phyloP scores from a whole-genome alignment of 768 basidiomycete species.

The Boletus bicolor region DNA sequence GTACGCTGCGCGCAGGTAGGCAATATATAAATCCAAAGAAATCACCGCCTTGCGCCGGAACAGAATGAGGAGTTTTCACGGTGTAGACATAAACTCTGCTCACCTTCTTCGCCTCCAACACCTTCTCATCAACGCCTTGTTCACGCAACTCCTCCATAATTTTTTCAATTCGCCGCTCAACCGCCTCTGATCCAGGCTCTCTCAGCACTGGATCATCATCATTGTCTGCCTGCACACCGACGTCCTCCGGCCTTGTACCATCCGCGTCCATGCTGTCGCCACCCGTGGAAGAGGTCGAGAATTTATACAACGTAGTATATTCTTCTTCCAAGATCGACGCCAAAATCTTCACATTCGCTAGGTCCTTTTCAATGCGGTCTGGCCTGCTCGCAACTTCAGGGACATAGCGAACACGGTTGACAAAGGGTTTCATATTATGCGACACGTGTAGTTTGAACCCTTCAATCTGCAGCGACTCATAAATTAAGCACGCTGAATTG shows the following conservation, averaged over 20 bases:
- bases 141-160: conserved; percentile 67
- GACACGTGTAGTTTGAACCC: conserved; percentile 92
- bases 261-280: conserved; percentile 27
- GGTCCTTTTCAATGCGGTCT: conserved; percentile 77
- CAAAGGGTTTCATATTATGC: conserved; percentile 74
- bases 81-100: conserved; percentile 20
- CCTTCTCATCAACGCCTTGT: conserved; percentile 65
- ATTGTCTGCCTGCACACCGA: conserved; percentile 35
- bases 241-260: conserved; percentile 29
- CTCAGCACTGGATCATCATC: conserved; percentile 50
- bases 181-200: conserved; percentile 70
- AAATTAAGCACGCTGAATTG: conserved; percentile 1
- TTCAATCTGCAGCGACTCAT: conserved; percentile 62
- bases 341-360: conserved; percentile 70
- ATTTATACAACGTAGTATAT: conserved; percentile 48
- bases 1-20: conserved; percentile 89
- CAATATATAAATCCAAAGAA: conserved; percentile 88
- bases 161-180: conserved; percentile 79
- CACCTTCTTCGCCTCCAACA: conserved; percentile 71
- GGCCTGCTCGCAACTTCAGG: conserved; percentile 80
- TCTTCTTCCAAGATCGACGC: conserved; percentile 76
- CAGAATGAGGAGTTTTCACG: conserved; percentile 21
- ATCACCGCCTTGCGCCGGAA: conserved; percentile 57
- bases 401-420: conserved; percentile 73
- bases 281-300: conserved; percentile 15